Evolutionary conservation across 768 basidiomycete species (phyloP), one percentile per base, ranked within the genome.

Genomic region (Rickenella mellea): DNA sequence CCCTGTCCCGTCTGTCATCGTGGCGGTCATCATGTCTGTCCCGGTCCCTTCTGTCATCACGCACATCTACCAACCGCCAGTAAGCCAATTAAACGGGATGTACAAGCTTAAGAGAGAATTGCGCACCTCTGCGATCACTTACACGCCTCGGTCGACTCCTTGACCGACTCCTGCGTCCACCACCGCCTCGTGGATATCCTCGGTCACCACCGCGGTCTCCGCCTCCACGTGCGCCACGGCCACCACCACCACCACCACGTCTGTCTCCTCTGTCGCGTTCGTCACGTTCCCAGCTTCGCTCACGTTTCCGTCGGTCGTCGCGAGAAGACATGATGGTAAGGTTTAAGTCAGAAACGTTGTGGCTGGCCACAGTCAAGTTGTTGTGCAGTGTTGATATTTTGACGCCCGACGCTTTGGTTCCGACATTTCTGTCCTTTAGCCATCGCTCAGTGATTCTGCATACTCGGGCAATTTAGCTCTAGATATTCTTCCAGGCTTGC

Each of bases 281-380:
- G 51, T 63, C 63, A 25, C 62, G 68, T 46, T 82, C 80, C 74
- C 78, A 76, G 53, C 78, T 79, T 50, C 78, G 60, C 52, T 82
- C 80, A 46, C 75, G 72, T 56, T 71, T 62, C 54, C 75, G 68
- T 50, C 70, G 58, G 48, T 76, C 75, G 32, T 61, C 43, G 48
- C 74, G 74, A 42, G 74, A 76, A 48, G 79, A 74, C 79, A 83
- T 78, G 48, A 43, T 62, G n/a, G 51, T 44, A 35, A 12, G n/a
- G n/a, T n/a, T n/a, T n/a, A n/a, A n/a, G n/a, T n/a, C n/a, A n/a
- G n/a, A n/a, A n/a, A n/a, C n/a, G n/a, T n/a, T n/a, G n/a, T n/a
- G n/a, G n/a, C n/a, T n/a, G n/a, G n/a, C n/a, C n/a, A n/a, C n/a
- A n/a, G n/a, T n/a, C n/a, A n/a, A n/a, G n/a, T n/a, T n/a, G n/a